phyloP scores from a whole-genome alignment of 2,329 filamentous ascomycete species.

The Colletotrichum sp. region DNA sequence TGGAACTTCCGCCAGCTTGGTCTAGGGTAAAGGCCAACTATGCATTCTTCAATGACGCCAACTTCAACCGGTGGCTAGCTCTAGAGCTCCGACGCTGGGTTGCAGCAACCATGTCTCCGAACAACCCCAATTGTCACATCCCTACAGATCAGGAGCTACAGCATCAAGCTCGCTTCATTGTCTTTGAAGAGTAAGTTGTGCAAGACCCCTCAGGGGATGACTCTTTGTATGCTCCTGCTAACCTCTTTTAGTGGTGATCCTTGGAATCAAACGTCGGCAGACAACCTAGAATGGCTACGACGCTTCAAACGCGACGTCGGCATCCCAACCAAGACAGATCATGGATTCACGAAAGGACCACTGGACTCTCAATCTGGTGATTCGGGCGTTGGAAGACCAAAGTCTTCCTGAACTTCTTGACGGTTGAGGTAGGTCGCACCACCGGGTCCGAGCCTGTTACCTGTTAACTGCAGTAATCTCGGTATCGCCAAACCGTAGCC shows the following conservation, averaged over 20 bases:
- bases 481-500: background rate
- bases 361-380: background rate
- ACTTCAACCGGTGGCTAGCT: constrained; percentile 29
- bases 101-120: constrained; percentile 33
- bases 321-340: background rate
- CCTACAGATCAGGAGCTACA: constrained; percentile 41
- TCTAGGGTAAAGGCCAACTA: background rate
- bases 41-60: constrained; percentile 27
- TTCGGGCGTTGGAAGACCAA: background rate
- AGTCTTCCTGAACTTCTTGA: background rate
- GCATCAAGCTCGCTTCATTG: constrained; percentile 35
- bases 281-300: constrained; percentile 16
- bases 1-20: background rate
- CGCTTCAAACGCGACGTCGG: constrained; percentile 11
- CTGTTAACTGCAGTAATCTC: background rate
- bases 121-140: constrained; percentile 31
- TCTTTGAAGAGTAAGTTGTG: constrained; percentile 30
- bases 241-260: constrained; percentile 1
- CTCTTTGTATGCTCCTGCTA: background rate
- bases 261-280: constrained; percentile 20
- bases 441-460: background rate
- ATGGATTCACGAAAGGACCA: background rate
- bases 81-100: constrained; percentile 26
- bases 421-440: background rate
- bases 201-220: fast-evolving